These are phyloP conservation scores for Mentha longifolia DNA, from an alignment of 257 asterid genomes.

Conservation along the genomic window DNA sequence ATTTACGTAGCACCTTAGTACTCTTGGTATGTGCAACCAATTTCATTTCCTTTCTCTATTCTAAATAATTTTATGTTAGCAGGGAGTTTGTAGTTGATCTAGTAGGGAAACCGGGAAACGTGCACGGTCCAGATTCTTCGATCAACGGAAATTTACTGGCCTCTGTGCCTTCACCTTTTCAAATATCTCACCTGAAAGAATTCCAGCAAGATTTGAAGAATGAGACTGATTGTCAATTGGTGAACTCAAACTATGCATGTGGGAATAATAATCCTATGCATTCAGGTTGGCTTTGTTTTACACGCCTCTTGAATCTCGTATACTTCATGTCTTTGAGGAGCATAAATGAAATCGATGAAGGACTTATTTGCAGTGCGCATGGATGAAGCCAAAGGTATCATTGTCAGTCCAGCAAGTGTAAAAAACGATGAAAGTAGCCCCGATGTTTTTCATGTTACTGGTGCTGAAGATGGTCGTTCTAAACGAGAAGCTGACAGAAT, in stretches of 20 bases:
- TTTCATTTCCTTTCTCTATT: neutral
- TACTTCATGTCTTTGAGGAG: too few species aligned
- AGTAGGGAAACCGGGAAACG: conserved; percentile 87
- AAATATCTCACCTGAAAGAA: conserved; percentile 75
- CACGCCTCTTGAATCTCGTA: neutral
- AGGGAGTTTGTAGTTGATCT: conserved; percentile 97
- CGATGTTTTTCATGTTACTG: conserved; percentile 43
- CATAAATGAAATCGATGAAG: neutral
- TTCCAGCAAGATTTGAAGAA: conserved; percentile 53
- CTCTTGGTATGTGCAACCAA: neutral
- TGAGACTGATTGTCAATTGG: conserved; percentile 43
- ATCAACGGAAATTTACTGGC: conserved; percentile 63
- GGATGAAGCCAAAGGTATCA: conserved; percentile 37
- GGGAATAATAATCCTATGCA: conserved; percentile 38
- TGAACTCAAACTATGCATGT: conserved; percentile 46
- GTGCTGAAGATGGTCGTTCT: conserved; percentile 44
- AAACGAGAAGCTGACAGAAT: conserved; percentile 50
- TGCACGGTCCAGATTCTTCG: conserved; percentile 84
- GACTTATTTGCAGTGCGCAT: conserved; percentile 48
- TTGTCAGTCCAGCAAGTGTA: conserved; percentile 34
- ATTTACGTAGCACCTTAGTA: too few species aligned
- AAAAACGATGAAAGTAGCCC: conserved; percentile 41
- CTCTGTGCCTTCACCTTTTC: conserved; percentile 85
- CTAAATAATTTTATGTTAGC: conserved; percentile 38
- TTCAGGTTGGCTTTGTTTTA: conserved; percentile 55